Conservation (phyloP, 1,284 basidiomycete genomes). For the Boletellus deceptivus region DNA sequence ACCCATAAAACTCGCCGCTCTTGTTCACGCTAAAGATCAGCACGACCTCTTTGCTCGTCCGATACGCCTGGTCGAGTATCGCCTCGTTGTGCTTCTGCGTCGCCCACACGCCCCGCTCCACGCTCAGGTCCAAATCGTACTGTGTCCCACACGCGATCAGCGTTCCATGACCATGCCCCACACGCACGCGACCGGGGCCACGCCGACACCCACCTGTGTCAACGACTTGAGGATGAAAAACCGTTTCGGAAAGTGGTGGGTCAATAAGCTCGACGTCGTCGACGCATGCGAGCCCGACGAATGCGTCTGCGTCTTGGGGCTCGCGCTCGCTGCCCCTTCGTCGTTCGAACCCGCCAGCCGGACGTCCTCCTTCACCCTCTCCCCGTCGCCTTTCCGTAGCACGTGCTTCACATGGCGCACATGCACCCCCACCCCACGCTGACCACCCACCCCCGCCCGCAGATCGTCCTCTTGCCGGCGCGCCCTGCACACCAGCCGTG, state of each 20-base stretch:
- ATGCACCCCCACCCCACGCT: conserved; percentile 86
- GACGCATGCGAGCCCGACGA: conserved; percentile 68
- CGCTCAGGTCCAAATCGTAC: conserved; percentile 83
- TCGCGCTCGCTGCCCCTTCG: background rate
- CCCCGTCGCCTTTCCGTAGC: conserved; percentile 24
- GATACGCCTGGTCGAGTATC: conserved; percentile 86
- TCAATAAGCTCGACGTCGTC: conserved; percentile 72
- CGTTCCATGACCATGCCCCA: too few species aligned
- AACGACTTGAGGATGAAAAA: conserved; percentile 93
- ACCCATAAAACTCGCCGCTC: conserved; percentile 88
- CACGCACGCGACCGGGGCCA: too few species aligned
- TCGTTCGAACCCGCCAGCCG: too few species aligned
- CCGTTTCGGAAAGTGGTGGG: conserved; percentile 77
- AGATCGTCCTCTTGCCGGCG: conserved; percentile 84
- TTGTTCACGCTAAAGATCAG: conserved; percentile 93
- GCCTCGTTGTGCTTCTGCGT: conserved; percentile 94
- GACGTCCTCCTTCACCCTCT: too few species aligned
- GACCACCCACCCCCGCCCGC: conserved; percentile 87
- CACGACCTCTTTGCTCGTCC: conserved; percentile 83
- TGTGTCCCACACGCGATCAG: conserved; percentile 30
- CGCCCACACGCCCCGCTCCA: conserved; percentile 83
- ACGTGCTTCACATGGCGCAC: conserved; percentile 72
- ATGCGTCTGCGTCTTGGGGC: conserved; percentile 31
- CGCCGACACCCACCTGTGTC: conserved; percentile 54
- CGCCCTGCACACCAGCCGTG: conserved; percentile 82